Evolutionary conservation across 148 eudicot genomes (phyloP).

Genomic region (Camellia granthamiana): DNA sequence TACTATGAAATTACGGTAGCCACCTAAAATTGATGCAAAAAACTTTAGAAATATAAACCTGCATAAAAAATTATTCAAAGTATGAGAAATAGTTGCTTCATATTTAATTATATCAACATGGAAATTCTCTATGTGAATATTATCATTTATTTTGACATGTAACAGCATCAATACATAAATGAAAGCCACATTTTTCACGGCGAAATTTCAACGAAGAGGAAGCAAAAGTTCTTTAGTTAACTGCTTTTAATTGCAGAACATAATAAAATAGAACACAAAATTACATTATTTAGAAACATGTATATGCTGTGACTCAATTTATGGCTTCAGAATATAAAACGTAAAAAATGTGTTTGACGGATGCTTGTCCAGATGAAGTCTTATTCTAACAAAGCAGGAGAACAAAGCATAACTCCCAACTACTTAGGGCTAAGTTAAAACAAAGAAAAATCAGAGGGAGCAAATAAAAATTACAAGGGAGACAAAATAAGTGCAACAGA

Average conservation of each 20-base stretch:
- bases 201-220: neutral
- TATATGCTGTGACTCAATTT: neutral
- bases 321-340: neutral
- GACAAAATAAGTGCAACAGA: neutral
- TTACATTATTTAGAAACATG: neutral
- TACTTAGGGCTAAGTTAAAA: neutral
- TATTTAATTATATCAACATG: neutral
- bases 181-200: neutral
- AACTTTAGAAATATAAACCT: constrained; percentile 91
- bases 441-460: neutral
- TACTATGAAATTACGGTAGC: constrained; percentile 96
- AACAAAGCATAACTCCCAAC: neutral
- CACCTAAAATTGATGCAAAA: constrained; percentile 89
- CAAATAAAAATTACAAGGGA: constrained; percentile 1
- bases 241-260: neutral
- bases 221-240: too few species aligned
- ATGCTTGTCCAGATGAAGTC: neutral
- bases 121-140: neutral
- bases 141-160: neutral
- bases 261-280: neutral
- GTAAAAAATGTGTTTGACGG: neutral
- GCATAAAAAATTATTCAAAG: constrained; percentile 31
- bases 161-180: neutral
- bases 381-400: neutral
- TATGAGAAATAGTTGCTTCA: constrained; percentile 9